Evolutionary conservation across 108 stramenopile genomes (phyloP).

Genomic region (Nitzschia palea): DNA sequence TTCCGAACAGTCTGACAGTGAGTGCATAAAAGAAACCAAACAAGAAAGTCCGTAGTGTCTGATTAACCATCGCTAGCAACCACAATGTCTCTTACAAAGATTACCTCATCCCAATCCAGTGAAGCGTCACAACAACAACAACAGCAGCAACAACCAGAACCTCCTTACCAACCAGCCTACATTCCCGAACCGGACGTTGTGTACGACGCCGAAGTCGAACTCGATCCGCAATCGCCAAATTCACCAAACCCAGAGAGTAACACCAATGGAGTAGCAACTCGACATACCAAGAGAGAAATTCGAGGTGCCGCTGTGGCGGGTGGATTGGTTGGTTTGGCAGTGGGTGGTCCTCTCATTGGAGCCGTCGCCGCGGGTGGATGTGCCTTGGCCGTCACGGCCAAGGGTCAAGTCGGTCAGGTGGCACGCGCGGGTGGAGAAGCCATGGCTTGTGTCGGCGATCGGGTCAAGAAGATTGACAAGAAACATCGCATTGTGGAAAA

Average conservation of each 20-base stretch:
- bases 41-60: too few species aligned
- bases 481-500: constrained; percentile 74
- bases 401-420: constrained; percentile 43
- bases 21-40: too few species aligned
- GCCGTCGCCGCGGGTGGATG: constrained; percentile 62
- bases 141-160: too few species aligned
- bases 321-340: constrained; percentile 60
- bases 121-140: too few species aligned
- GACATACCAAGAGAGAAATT: constrained; percentile 29
- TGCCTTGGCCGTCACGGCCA: constrained; percentile 46
- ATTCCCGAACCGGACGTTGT: background rate
- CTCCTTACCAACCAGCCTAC: too few species aligned
- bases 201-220: background rate
- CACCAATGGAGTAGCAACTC: constrained; percentile 3
- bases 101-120: too few species aligned
- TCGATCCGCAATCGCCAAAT: background rate
- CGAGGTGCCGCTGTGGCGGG: constrained; percentile 64
- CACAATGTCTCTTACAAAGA: too few species aligned
- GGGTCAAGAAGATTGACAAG: constrained; percentile 57
- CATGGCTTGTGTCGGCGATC: constrained; percentile 47
- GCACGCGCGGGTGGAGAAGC: constrained; percentile 62
- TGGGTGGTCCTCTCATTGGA: constrained; percentile 69
- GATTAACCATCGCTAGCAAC: too few species aligned
- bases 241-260: background rate
- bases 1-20: too few species aligned